These are phyloP conservation scores for Apiotrichum domesticum DNA, from an alignment of 1,284 basidiomycete species.

Conservation along the genomic window DNA sequence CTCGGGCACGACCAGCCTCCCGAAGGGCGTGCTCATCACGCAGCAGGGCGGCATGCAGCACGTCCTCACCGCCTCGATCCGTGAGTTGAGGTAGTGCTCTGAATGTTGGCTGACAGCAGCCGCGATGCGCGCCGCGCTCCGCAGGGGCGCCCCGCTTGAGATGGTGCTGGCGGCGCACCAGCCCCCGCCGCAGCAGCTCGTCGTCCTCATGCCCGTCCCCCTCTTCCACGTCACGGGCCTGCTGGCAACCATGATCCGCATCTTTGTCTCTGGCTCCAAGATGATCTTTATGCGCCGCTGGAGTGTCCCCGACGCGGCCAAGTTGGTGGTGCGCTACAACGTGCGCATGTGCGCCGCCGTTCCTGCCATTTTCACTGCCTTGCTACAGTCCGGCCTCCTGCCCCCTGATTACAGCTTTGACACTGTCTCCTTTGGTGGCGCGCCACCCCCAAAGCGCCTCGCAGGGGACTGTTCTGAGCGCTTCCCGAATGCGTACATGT, in stretches of 20 bases:
- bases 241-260: slow-evolving; percentile 33
- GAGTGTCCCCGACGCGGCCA: slow-evolving; percentile 30
- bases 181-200: not conserved
- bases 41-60: slow-evolving; percentile 12
- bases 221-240: slow-evolving; percentile 45
- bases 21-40: slow-evolving; percentile 17
- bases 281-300: slow-evolving; percentile 37
- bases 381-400: slow-evolving; percentile 31
- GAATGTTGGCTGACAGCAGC: not conserved
- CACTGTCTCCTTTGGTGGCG: slow-evolving; percentile 40
- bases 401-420: slow-evolving; percentile 18
- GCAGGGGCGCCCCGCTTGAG: slow-evolving; percentile 23
- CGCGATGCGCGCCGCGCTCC: slow-evolving; percentile 27
- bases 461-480: slow-evolving; percentile 23
- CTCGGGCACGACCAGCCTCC: slow-evolving; percentile 10
- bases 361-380: slow-evolving; percentile 32
- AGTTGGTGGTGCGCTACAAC: slow-evolving; percentile 24
- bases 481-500: slow-evolving; percentile 27
- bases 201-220: slow-evolving; percentile 32
- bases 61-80: slow-evolving; percentile 5
- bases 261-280: slow-evolving; percentile 23
- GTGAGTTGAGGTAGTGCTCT: not conserved
- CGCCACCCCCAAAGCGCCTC: slow-evolving; percentile 34
- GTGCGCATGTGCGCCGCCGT: slow-evolving; percentile 27
- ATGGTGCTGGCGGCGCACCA: slow-evolving; percentile 15